A percentile compares a stretch with the other conserved stretches of the same genome.
Conservation (phyloP, 2,329 filamentous ascomycete species). For the Cladophialophora chaetospira region DNA sequence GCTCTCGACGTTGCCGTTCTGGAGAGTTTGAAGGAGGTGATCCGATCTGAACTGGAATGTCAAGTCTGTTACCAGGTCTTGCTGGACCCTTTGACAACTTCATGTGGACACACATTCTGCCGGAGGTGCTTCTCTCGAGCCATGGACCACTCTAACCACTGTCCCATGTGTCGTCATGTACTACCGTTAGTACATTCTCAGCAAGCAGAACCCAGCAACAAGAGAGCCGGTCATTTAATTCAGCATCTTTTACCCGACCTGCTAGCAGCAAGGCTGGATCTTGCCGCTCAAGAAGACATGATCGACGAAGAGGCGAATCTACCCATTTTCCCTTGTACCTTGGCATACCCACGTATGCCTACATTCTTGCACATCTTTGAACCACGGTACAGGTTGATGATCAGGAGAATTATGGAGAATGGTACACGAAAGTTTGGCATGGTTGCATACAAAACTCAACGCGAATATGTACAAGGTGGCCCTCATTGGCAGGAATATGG, state of each 20-base stretch:
- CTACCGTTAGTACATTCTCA: slow-evolving; percentile 58
- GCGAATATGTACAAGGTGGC: slow-evolving; percentile 54
- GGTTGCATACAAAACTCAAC: slow-evolving; percentile 68
- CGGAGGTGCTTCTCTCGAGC: slow-evolving; percentile 74
- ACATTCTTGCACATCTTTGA: slow-evolving; percentile 92
- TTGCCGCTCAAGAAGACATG: slow-evolving; percentile 59
- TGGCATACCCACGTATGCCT: slow-evolving; percentile 79
- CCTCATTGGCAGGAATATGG: slow-evolving; percentile 72
- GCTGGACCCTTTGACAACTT: slow-evolving; percentile 78
- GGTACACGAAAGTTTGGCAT: slow-evolving; percentile 80
- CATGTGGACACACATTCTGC: slow-evolving; percentile 89
- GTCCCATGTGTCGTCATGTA: slow-evolving; percentile 74
- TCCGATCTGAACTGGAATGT: slow-evolving; percentile 76
- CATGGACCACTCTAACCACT: slow-evolving; percentile 74
- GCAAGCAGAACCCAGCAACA: slow-evolving; percentile 60
- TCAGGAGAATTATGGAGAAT: slow-evolving; percentile 70
- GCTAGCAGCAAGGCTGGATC: slow-evolving; percentile 57
- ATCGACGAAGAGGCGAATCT: slow-evolving; percentile 60
- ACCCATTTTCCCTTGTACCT: slow-evolving; percentile 77
- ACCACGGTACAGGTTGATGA: slow-evolving; percentile 88
- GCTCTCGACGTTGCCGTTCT: slow-evolving; percentile 55
- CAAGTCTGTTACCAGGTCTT: slow-evolving; percentile 84
- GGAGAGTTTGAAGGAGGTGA: slow-evolving; percentile 60
- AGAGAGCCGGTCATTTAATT: slow-evolving; percentile 64
- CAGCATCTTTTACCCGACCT: slow-evolving; percentile 70